Base-by-base conservation (phyloP, 2,329 filamentous ascomycete genomes). In the Trichoderma atroviride region DNA sequence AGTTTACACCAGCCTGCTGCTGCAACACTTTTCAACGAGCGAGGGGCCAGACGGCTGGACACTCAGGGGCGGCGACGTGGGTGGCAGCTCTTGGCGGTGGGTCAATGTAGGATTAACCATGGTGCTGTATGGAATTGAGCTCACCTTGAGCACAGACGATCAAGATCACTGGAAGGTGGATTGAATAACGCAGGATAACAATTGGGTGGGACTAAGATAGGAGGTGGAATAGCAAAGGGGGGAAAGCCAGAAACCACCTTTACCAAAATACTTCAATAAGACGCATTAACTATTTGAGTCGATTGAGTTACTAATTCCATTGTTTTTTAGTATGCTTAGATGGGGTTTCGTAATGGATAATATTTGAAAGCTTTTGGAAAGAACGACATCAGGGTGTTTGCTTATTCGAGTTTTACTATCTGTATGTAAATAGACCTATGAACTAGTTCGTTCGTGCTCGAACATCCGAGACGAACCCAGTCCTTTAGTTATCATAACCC, bases 91-190 rank as follows among this genome's bases (percentile, higher is more conserved):
- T 22, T 97, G 93, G 92, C 87, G 94, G 67, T 98, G 96, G 96
- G 87, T 96, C 74, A 99, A 99, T 74, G 86, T 98, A 53, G 92
- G 90, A 6, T 89, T 91, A 61, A 97, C 94, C 0, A 96, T 98
- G 91, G 87, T 87, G 7, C 82, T 98, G 19, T 99, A 99, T 78
- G 91, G 93, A 4, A 85, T 98, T 55, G 96, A 99, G 81, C 83
- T 98, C 66, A 95, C 94, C 76, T 87, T 98, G 13, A 92, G 93
- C 27, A 91, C 91, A 73, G 91, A 92, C 68, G 92, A 96, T 76
- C 87, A 92, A 60, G 92, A 97, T 75, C 95, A 98, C 79, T 98
- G 95, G 94, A 98, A 98, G 83, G 91, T 90, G 27, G 95, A 97
- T 79, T 97, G 85, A 92, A 71, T 9, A 35, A 53, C 68, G 31